Conservation (phyloP, 2,329 filamentous ascomycete genomes). For the Juglanconis juglandina region DNA sequence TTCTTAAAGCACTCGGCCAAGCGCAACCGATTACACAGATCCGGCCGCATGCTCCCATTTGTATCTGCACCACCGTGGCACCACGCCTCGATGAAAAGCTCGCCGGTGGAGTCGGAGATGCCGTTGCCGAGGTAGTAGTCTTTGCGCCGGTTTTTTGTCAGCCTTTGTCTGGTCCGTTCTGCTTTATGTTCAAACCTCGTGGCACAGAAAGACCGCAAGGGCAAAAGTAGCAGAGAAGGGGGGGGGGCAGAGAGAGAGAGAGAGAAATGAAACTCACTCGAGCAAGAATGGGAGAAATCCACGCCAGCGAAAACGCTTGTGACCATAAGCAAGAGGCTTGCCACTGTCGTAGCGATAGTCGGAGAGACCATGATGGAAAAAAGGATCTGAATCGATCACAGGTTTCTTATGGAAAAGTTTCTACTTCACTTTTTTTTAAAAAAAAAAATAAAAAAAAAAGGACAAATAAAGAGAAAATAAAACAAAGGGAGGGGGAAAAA, state of each 20-base stretch:
- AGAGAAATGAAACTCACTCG: neutral
- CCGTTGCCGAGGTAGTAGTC: constrained; percentile 18
- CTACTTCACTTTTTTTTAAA: too few species aligned
- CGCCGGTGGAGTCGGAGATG: constrained; percentile 8
- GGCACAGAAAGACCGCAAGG: too few species aligned
- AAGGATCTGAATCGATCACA: too few species aligned
- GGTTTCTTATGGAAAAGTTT: too few species aligned
- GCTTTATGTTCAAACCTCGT: too few species aligned
- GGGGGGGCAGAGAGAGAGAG: neutral
- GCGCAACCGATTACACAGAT: constrained; percentile 1
- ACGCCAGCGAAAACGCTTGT: neutral
- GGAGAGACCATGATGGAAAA: neutral
- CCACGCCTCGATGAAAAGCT: constrained; percentile 14
- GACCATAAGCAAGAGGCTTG: neutral
- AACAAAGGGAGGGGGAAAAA: too few species aligned
- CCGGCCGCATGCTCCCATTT: neutral
- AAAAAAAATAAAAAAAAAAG: too few species aligned
- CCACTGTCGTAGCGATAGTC: neutral
- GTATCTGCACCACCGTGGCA: constrained; percentile 3
- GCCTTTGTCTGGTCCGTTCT: too few species aligned
- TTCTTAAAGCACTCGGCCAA: constrained; percentile 15
- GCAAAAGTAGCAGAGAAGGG: neutral
- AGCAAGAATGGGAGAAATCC: neutral
- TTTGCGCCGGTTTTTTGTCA: neutral
- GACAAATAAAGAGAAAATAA: too few species aligned